phyloP scores from a whole-genome alignment of 2,329 filamentous ascomycete genomes.

The Fusarium penzigii region DNA sequence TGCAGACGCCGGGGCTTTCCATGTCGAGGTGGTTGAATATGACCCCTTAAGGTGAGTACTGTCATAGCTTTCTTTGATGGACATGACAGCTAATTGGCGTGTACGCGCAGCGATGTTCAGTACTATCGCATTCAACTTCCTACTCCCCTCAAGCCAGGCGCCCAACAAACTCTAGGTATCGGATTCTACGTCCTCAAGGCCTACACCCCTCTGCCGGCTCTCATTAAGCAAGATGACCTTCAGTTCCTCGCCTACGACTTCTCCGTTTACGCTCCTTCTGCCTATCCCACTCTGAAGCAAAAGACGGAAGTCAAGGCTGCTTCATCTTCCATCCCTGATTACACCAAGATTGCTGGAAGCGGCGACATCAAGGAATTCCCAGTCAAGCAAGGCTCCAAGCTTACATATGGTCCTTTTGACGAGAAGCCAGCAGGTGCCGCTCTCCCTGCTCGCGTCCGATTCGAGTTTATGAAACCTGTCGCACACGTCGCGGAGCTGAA shows the following conservation, averaged over 20 bases:
- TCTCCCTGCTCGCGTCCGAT: conserved; percentile 76
- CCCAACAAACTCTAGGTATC: conserved; percentile 84
- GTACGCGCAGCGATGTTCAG: conserved; percentile 62
- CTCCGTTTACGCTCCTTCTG: conserved; percentile 80
- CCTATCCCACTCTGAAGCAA: conserved; percentile 86
- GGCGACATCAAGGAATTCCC: conserved; percentile 67
- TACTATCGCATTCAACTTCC: conserved; percentile 86
- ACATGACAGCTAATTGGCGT: conserved; percentile 12
- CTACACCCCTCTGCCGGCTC: conserved; percentile 76
- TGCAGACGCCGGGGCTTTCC: conserved; percentile 64
- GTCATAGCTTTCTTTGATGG: conserved; percentile 1
- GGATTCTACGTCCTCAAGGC: conserved; percentile 79
- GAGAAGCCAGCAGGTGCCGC: conserved; percentile 76
- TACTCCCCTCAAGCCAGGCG: conserved; percentile 70
- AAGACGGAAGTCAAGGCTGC: conserved; percentile 96
- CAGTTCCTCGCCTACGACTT: conserved; percentile 88
- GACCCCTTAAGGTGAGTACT: conserved; percentile 56
- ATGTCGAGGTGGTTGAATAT: conserved; percentile 67
- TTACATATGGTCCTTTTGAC: conserved; percentile 88
- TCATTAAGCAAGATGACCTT: conserved; percentile 79
- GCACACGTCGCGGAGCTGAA: conserved; percentile 78
- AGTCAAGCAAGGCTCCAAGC: conserved; percentile 79
- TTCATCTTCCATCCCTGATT: conserved; percentile 77
- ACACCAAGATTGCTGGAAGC: conserved; percentile 67
- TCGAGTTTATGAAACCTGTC: conserved; percentile 93